Evolutionary conservation across 1,284 basidiomycete species (phyloP).

Genomic region (Fomitiporia mediterranea): DNA sequence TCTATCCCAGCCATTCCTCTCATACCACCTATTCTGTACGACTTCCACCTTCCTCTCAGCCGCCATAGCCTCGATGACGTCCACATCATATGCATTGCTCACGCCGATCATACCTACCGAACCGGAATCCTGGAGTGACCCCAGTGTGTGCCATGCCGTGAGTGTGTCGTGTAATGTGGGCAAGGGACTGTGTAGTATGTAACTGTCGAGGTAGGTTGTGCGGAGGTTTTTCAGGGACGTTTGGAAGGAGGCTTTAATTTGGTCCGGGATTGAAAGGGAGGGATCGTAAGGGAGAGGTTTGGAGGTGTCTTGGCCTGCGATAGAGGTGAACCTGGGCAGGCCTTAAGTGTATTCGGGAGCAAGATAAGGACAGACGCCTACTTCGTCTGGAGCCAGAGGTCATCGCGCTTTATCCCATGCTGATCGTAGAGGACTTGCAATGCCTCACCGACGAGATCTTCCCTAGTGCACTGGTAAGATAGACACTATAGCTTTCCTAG

Average conservation of each 20-base stretch:
- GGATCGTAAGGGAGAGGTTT: slow-evolving; percentile 73
- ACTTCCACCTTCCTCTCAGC: slow-evolving; percentile 56
- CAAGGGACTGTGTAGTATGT: slow-evolving; percentile 74
- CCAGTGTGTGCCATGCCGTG: slow-evolving; percentile 61
- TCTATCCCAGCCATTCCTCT: slow-evolving; percentile 73
- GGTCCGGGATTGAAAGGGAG: slow-evolving; percentile 45
- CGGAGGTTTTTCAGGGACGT: slow-evolving; percentile 62
- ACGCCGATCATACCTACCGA: slow-evolving; percentile 63
- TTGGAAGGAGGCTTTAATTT: slow-evolving; percentile 60
- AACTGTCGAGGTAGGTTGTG: slow-evolving; percentile 68
- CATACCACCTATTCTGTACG: slow-evolving; percentile 81
- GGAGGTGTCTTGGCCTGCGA: slow-evolving; percentile 62
- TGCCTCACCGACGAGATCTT: slow-evolving; percentile 74
- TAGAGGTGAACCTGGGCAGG: slow-evolving; percentile 57
- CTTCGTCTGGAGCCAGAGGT: slow-evolving; percentile 76
- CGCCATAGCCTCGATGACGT: slow-evolving; percentile 47
- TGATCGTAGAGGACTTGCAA: slow-evolving; percentile 47
- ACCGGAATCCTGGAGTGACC: slow-evolving; percentile 56
- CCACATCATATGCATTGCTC: slow-evolving; percentile 71
- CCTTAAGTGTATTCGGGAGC: slow-evolving; percentile 5
- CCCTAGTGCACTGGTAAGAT: slow-evolving; percentile 46
- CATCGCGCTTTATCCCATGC: slow-evolving; percentile 54
- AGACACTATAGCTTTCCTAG: not conserved
- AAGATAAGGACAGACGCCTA: slow-evolving; percentile 28
- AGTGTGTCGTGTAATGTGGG: slow-evolving; percentile 53